Evolutionary conservation across 2,329 filamentous ascomycete genomes (phyloP).

Genomic region (Ophiosphaerella herpotricha): DNA sequence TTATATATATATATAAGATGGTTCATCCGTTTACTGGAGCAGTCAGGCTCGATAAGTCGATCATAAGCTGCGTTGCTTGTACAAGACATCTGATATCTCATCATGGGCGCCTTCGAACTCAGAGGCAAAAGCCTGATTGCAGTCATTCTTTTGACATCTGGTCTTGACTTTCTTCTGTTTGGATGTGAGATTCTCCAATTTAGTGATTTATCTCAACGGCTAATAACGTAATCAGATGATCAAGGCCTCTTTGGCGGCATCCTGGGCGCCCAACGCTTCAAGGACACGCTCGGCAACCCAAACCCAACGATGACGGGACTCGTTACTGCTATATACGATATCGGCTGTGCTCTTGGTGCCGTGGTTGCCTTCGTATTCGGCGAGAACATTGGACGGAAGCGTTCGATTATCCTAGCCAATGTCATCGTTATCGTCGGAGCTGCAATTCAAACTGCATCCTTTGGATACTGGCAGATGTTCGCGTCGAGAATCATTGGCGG

Average conservation of each 20-base stretch:
- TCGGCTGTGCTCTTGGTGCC: slow-evolving; percentile 50
- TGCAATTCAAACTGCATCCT: slow-evolving; percentile 37
- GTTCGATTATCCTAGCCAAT: slow-evolving; percentile 62
- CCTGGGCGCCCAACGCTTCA: slow-evolving; percentile 27
- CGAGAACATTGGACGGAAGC: slow-evolving; percentile 60
- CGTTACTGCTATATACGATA: slow-evolving; percentile 44
- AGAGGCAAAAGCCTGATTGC: slow-evolving; percentile 19
- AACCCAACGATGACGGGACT: slow-evolving; percentile 37
- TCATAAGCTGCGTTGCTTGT: background rate
- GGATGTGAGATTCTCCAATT: slow-evolving; percentile 11
- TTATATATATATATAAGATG: too few relatives aligned
- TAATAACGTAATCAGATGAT: slow-evolving; percentile 16
- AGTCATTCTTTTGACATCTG: slow-evolving; percentile 16
- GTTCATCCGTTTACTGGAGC: background rate
- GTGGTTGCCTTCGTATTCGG: slow-evolving; percentile 51
- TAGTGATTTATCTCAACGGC: background rate
- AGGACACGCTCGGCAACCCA: slow-evolving; percentile 17
- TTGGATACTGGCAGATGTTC: slow-evolving; percentile 38
- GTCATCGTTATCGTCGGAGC: slow-evolving; percentile 40
- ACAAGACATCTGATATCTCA: background rate
- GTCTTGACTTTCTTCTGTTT: slow-evolving; percentile 20
- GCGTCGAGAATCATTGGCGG: slow-evolving; percentile 47
- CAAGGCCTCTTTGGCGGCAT: slow-evolving; percentile 34
- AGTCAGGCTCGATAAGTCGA: background rate
- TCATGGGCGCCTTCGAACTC: slow-evolving; percentile 14